Evolutionary conservation across 768 basidiomycete species (phyloP).

Genomic region (Calocybe gangraenosa): DNA sequence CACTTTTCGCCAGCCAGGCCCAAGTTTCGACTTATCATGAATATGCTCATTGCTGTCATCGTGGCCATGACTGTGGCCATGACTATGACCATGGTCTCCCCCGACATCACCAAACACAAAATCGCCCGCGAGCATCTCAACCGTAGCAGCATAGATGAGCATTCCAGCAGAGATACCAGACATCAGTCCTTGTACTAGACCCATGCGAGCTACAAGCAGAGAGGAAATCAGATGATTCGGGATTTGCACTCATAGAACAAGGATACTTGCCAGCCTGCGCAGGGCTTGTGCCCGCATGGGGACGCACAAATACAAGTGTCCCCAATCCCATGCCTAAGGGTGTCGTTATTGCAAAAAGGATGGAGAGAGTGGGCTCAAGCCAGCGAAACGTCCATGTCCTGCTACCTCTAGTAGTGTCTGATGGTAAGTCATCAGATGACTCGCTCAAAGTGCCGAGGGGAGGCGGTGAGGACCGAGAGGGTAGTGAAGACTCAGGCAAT

Average conservation of each 20-base stretch:
- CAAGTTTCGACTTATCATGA: conserved; percentile 15
- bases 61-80: conserved; percentile 9
- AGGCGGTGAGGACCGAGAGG: conserved; percentile 9
- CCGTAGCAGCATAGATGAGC: conserved; percentile 78
- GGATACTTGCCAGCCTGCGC: conserved; percentile 14
- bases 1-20: conserved; percentile 33
- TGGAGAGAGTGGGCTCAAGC: conserved; percentile 51
- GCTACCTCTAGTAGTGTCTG: background rate
- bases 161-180: conserved; percentile 80
- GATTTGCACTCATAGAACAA: background rate
- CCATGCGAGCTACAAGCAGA: conserved; percentile 35
- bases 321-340: conserved; percentile 66
- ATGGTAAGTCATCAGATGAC: background rate
- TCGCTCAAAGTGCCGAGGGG: background rate
- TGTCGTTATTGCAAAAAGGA: conserved; percentile 71
- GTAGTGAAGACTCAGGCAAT: conserved; percentile 3
- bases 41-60: conserved; percentile 14
- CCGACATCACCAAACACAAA: conserved; percentile 70
- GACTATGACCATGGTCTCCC: conserved; percentile 29
- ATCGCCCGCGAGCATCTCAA: conserved; percentile 86
- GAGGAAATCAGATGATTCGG: background rate
- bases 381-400: conserved; percentile 18
- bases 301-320: conserved; percentile 39
- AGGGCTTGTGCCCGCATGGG: conserved; percentile 21
- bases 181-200: conserved; percentile 68